Evolutionary conservation across 106 monocot genomes (phyloP), one percentile per base, ranked within the genome.

Genomic region (Alisma plantagoaquatica): DNA sequence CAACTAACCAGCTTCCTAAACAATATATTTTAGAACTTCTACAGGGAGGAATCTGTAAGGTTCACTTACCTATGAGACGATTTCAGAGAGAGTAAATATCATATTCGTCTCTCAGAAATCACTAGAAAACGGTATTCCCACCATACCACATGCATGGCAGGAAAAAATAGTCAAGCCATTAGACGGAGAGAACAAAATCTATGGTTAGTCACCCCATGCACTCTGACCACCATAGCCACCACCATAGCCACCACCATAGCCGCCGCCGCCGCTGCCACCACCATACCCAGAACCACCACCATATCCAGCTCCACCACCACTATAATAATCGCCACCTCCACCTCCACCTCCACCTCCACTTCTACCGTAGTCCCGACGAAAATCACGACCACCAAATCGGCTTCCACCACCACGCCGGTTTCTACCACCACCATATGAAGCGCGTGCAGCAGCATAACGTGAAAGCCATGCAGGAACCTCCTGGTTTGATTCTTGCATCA

Each of bases 401-500:
- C 61, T 68, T 0, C 72, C 82, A 24, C 77, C 73, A 19, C 77
- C 73, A 27, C 63, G 58, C 0, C 78, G 60, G 0, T 77, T 57
- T 33, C 67, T 78, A 30, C 75, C 75, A 16, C 91, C 75, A 28
- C 73, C 69, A 30, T 67, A 82, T 0, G 72, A 49, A 23, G 77
- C 41, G 4, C 77, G 76, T 19, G 65, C 50, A 3, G 77, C 81
- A 10, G 77, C 81, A 53, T 63, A 91, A 8, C 77, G 57, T 4
- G 56, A 57, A 2, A 91, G 80, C 91, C 91, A 91, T 0, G 27
- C 41, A 2, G 91, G 91, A 26, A 85, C 84, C 48, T 84, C 91
- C 60, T 91, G 91, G 46, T 77, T 80, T 17, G 91, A 33, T 53
- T 91, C 91, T 49, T 74, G 68, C 91, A 91, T 91, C 1, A 91